Evolutionary conservation across 139 green algal species (phyloP).

Genomic region (Chlorella sp.): DNA sequence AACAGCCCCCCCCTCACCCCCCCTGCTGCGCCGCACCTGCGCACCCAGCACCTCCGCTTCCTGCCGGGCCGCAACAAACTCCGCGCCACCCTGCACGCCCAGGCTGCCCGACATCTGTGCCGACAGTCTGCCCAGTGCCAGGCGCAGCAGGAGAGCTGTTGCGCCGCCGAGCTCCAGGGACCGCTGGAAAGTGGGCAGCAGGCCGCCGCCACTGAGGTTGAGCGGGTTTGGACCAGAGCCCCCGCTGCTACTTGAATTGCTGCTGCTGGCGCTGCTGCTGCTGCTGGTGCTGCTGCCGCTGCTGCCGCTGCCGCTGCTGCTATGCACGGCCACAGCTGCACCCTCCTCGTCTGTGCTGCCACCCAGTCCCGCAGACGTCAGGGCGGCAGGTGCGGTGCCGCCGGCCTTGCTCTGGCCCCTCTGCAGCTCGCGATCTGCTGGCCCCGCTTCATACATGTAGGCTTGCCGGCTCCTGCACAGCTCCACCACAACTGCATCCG

Average conservation of each 20-base stretch:
- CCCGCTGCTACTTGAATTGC: not conserved
- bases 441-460: slow-evolving; percentile 41
- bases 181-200: slow-evolving; percentile 54
- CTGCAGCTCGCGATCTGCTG: not conserved
- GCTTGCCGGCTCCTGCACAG: slow-evolving; percentile 72
- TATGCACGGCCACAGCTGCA: not conserved
- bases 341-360: not conserved
- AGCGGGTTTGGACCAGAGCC: slow-evolving; percentile 49
- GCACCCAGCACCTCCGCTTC: slow-evolving; percentile 62
- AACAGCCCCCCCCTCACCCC: no score
- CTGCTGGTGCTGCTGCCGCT: not conserved
- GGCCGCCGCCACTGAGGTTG: slow-evolving; percentile 46
- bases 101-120: slow-evolving; percentile 35
- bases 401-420: no score
- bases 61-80: slow-evolving; percentile 66
- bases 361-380: no score
- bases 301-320: not conserved
- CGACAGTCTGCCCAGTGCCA: slow-evolving; percentile 56
- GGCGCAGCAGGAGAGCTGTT: slow-evolving; percentile 55
- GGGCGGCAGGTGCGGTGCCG: no score
- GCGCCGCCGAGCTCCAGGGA: slow-evolving; percentile 66
- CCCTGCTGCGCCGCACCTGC: not conserved
- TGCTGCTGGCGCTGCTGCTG: not conserved
- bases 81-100: slow-evolving; percentile 52
- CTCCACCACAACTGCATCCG: slow-evolving; percentile 81